Base-by-base conservation (phyloP, 371 early-diverging fungal genomes). In the Mortierella sp. region DNA sequence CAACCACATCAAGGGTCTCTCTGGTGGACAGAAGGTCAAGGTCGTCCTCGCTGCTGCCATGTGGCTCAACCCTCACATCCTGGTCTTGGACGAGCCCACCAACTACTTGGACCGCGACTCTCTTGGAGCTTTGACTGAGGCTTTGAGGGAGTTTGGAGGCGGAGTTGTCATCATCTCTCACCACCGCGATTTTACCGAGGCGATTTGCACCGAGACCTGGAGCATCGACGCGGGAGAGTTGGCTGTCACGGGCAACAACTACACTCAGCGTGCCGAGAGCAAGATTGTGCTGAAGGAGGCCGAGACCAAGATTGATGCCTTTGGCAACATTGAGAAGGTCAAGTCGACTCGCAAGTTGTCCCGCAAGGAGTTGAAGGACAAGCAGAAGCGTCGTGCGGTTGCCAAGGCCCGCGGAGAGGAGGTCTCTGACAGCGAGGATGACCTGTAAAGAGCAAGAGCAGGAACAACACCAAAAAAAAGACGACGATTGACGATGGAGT, bases 21-120 rank as follows among this genome's bases (percentile, higher is more conserved):
- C 96, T 76, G 97, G 97, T 88, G 97, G 97, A 75, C 97, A 98
- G 87, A 98, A 98, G 91, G 96, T 96, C 89, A 95, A 96, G 93
- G 91, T 98, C 58, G 96, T 96, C 32, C 91, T 97, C 78, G 97
- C 94, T 78, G 96, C 96, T 78, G 94, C 95, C 72, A 94, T 95
- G 94, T 96, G 96, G 95, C 92, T 93, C 89, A 90, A 92, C 80
- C 97, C 97, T 74, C 96, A 97, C 88, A 93, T 97, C 87, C 88
- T 98, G 76, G 96, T 97, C 83, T 90, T 96, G 78, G 97, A 98
- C 89, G 97, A 97, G 89, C 97, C 97, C 80, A 97, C 96, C 88
- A 95, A 95, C 84, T 95, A 96, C 87, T 88, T 95, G 89, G 95
- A 95, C 89, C 93, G 95, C 76, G 95, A 95, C 79, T 94, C 93